Base-by-base conservation (phyloP, 139 green algal genomes). In the Haematococcus lacustris region DNA sequence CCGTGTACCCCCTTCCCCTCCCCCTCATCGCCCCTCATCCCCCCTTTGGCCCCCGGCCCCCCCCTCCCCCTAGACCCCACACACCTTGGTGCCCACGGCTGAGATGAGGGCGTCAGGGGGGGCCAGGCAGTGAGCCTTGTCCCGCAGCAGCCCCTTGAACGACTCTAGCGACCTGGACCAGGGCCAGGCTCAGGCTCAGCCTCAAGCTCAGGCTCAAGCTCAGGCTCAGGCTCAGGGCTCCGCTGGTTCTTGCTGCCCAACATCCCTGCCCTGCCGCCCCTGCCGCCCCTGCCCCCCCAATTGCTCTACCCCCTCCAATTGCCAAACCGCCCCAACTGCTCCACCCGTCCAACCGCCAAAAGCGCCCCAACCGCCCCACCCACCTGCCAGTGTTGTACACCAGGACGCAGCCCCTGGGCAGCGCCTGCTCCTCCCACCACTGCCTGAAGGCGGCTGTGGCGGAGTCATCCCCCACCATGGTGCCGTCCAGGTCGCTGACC, bases 401-500 rank as follows among this genome's bases (percentile, higher is more conserved):
- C 26, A 95, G 87, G 69, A 85, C 71, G 34, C 61, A 25, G 61
- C 33, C 33, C 61, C 53, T 38, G 2, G 47, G 26, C 60, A 69
- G 30, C n/a, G 75, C 73, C 85, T 87, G 2, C 23, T 88, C 71
- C 72, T 93, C 83, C 90, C 90, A 96, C 76, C 90, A 94, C 2
- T 80, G n/a, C 28, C 60, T 80, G 82, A 97, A 97, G 0, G 73
- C 83, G 4, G 64, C 66, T 1, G 87, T 91, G 6, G 80, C 82
- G 1, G 37, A 77, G 66, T 96, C 90, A 73, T 96, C 83, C 0
- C 90, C 72, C 35, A 97, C 87, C 89, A 97, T 93, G 17, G 91
- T 97, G 61, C 91, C 91, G 60, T 97, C 92, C 33, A 97, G 78
- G 65, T 97, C 92, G 38, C 70, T 85, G 7, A 93, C 74, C 68